phyloP scores from a whole-genome alignment of 2,329 filamentous ascomycete species.

The Fusarium nygamai region DNA sequence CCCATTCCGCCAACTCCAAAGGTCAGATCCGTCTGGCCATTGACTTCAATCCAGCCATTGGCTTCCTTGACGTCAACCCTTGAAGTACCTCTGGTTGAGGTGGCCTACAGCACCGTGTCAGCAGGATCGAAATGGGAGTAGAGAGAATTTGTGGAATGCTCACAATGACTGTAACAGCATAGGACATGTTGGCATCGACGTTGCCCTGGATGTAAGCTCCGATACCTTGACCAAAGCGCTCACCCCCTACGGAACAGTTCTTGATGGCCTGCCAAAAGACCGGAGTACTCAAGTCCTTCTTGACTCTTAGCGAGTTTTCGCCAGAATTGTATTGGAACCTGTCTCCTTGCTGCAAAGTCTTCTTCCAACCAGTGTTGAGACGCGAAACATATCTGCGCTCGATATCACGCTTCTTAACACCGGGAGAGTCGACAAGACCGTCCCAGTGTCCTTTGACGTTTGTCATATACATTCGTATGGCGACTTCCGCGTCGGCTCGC shows the following conservation, averaged over 20 bases:
- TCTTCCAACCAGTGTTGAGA: accelerated
- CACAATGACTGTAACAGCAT: not conserved
- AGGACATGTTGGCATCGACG: not conserved
- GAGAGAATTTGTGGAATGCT: not conserved
- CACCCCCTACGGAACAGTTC: not conserved
- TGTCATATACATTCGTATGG: not conserved
- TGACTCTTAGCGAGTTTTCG: accelerated
- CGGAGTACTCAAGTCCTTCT: not conserved
- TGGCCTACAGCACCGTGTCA: not conserved
- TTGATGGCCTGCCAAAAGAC: not conserved
- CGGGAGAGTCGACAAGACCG: not conserved
- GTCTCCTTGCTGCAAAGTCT: accelerated
- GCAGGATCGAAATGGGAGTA: too few relatives aligned
- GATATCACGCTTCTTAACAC: accelerated
- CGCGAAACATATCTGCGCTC: accelerated
- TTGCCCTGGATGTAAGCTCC: not conserved
- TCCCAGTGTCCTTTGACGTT: not conserved
- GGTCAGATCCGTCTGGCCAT: not conserved
- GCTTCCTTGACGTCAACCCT: not conserved
- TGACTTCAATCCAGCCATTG: not conserved
- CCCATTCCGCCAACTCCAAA: not conserved
- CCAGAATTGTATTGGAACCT: not conserved
- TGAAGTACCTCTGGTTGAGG: not conserved
- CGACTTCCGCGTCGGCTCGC: not conserved
- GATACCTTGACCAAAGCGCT: not conserved